Base-by-base conservation (phyloP, 177 flowering plant species). In the Vitis hybrid region DNA sequence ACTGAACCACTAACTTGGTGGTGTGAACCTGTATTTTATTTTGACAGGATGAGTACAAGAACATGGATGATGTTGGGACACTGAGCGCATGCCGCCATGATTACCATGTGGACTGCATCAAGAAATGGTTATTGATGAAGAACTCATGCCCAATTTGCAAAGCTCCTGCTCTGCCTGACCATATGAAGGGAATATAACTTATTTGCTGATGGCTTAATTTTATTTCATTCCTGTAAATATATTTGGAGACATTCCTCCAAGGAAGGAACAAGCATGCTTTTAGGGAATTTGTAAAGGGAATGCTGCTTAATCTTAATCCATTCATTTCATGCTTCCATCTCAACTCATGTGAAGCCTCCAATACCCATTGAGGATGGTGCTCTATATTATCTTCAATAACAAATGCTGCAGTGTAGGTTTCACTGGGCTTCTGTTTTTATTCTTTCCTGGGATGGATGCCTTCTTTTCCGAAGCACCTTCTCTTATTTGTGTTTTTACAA, bases 71-170 rank as follows among this genome's bases (percentile, higher is more conserved):
- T 13, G 73, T 90, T 54, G 91, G 87, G 65, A 63, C 67, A 12
- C 61, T 90, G 73, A 78, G 71, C 60, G 58, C 66, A 15, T 90
- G 94, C 51, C 75, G 85, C 16, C 94, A 90, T 65, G 84, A 82
- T 63, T 90, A 84, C 70, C 94, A 90, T 72, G 87, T 70, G 3
- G 61, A 60, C 50, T 90, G 94, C 77, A 82, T 90, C 57, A 81
- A 79, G 63, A 83, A 85, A 73, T 90, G 94, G 94, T 66, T 90
- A 63, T 79, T 79, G 1, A 81, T 88, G 81, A 90, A 90, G 89
- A 90, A 87, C 58, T 57, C 68, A 4, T 89, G 93, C 50, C 93
- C 93, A 2, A 85, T 89, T 73, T 89, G 93, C 84, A 89, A 89
- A 75, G 74, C 77, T 71, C 67, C 89, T 68, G 93, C 79, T 20